Base-by-base conservation (phyloP, 768 basidiomycete genomes). In the Amanita molliuscula region DNA sequence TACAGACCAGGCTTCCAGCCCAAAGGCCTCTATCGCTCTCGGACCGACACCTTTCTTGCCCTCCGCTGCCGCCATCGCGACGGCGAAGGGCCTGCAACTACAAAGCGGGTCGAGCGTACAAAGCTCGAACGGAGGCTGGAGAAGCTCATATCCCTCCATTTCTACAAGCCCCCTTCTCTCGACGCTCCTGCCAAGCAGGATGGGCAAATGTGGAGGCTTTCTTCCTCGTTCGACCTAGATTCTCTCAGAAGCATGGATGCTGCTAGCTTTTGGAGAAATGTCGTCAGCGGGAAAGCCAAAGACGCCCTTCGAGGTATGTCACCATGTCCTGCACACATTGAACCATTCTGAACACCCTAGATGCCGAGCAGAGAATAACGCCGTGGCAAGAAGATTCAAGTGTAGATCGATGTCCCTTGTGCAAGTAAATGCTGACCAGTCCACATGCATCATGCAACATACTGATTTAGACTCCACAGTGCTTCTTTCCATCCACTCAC, bases 1-100 rank as follows among this genome's bases (percentile, higher is more conserved):
- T 98, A 98, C 62, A 81, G 84, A 41, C 82, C 89, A 2, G 91
- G 92, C 1, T 99, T 97, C 62, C 95, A 99, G 62, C 95, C 95
- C 4, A 85, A 76, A 58, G 94, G 94, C 4, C 79, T 92, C 4
- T 84, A 79, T 61, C 70, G 82, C 10, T 81, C 76, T 4, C 77
- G 85, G 33, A 96, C 93, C 6, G 91, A 89, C 48, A 87, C 90
- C 48, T 97, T 91, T 58, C 50, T 82, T 50, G 74, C 75, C 3
- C 55, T 71, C 9, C 70, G 76, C 36, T 64, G 63, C 45, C 20
- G 53, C 13, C 68, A 67, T 42, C 68, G 61, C 33, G 70, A 74
- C 25, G 71, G 68, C 6, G 65, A 66, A 50, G 68, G 63, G 20
- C 55, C 55, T 9, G 55, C 60, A 26, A 64, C 66, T 15, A 61